Evolutionary conservation across 108 stramenopile species (phyloP), one percentile per base, ranked within the genome.

Genomic region (Stephanodiscus triporus): DNA sequence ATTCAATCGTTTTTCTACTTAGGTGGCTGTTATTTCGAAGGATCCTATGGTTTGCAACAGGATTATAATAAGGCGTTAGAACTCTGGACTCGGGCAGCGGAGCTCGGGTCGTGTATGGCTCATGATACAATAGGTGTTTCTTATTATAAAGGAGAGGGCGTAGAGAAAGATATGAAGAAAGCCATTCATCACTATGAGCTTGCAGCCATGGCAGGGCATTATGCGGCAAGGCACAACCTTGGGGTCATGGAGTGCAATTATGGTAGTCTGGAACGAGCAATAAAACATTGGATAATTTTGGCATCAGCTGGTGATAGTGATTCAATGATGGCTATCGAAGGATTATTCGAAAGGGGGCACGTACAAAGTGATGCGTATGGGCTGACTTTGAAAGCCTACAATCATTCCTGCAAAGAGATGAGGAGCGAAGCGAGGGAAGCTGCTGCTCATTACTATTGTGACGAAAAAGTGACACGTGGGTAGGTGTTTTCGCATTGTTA

Each of bases 121-220:
- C 66, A 51, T 54, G 22, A 32, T 17, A 51, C 49, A 34, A 48
- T 68, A 2, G 23, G 30, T 10, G 0, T 0, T 14, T 23, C 47
- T 0, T 68, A 54, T 23, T 14, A 51, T 14, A 8, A 51, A 68
- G 66, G 47, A 30, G 43, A 47, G 5, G 66, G 66, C 9, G 66
- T 68, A 17, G 66, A 68, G 20, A 68, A 51, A 34, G 50, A 68
- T 32, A 36, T 22, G 2, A 51, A 51, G n/a, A 68, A 68, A 24
- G 29, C 43, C n/a, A 45, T 51, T 13, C 51, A 68, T 29, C 49
- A 68, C 53, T 54, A 20, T 30, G 66, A 68, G 48, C 22, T 48
- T 2, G 66, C 66, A 3, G 66, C 66, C 13, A 68, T 68, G 51
- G 19, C 29, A 29, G 66, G 66, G 11, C 43, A 68, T 68, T 27